Evolutionary conservation across 257 asterid genomes (phyloP).

Genomic region (Rubia yunnanensis): DNA sequence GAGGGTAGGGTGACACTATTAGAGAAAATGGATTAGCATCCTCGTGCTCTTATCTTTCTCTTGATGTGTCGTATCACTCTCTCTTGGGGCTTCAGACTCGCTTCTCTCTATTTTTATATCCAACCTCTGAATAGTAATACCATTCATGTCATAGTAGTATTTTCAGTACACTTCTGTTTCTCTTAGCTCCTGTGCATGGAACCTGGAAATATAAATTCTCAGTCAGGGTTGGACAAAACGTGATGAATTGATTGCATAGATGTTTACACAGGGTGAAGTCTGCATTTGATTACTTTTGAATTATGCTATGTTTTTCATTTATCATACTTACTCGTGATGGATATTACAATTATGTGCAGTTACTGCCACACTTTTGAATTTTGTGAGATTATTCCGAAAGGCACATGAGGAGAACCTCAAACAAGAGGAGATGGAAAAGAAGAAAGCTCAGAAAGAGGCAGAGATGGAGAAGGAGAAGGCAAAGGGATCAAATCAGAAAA

Average conservation of each 20-base stretch:
- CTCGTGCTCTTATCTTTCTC: not conserved
- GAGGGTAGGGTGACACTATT: not conserved
- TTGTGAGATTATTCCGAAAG: slow-evolving; percentile 79
- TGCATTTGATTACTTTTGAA: not conserved
- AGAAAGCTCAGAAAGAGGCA: slow-evolving; percentile 89
- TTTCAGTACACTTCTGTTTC: not conserved
- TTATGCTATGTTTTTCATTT: not conserved
- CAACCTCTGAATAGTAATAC: not conserved
- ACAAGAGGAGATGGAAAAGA: slow-evolving; percentile 93
- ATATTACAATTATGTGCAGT: slow-evolving; percentile 40
- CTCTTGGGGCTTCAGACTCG: too few relatives aligned
- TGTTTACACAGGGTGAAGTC: too few relatives aligned
- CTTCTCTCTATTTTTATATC: not conserved
- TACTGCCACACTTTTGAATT: slow-evolving; percentile 79
- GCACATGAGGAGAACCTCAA: slow-evolving; percentile 91
- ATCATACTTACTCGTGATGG: not conserved
- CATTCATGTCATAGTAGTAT: not conserved
- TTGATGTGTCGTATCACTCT: not conserved
- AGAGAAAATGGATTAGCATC: not conserved
- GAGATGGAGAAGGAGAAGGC: slow-evolving; percentile 80
- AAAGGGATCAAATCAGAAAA: slow-evolving; percentile 43
- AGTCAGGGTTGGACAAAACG: not conserved
- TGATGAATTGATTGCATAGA: too few relatives aligned
- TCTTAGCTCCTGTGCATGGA: not conserved
- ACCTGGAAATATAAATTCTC: not conserved